Conservation (phyloP, 2,329 filamentous ascomycete genomes). For the Aspergillus novofumigatus region DNA sequence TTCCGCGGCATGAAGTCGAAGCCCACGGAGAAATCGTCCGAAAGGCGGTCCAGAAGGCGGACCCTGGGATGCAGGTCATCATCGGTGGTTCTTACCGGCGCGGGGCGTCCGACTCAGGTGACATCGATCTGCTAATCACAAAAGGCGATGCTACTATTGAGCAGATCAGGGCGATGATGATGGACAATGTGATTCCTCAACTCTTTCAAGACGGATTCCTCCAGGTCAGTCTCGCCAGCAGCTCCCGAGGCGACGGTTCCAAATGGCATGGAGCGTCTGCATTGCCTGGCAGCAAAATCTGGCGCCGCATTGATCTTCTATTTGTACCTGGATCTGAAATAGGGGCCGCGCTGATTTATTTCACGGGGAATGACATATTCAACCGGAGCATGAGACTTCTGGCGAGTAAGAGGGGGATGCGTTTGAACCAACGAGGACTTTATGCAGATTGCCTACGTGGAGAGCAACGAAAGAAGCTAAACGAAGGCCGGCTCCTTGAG, state of each 20-base stretch:
- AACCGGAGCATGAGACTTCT: slow-evolving; percentile 80
- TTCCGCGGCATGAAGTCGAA: slow-evolving; percentile 72
- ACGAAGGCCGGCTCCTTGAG: slow-evolving; percentile 68
- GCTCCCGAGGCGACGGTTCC: slow-evolving; percentile 55
- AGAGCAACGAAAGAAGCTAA: slow-evolving; percentile 55
- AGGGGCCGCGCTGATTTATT: slow-evolving; percentile 87
- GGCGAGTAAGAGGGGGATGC: slow-evolving; percentile 75
- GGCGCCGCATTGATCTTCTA: slow-evolving; percentile 81
- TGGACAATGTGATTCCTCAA: slow-evolving; percentile 59
- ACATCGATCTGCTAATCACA: slow-evolving; percentile 83
- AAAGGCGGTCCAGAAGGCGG: slow-evolving; percentile 55
- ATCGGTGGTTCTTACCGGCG: slow-evolving; percentile 82
- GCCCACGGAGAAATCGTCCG: slow-evolving; percentile 64
- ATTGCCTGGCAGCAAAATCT: slow-evolving; percentile 57
- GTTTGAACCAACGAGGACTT: slow-evolving; percentile 77
- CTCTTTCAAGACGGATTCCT: slow-evolving; percentile 64
- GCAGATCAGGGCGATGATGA: slow-evolving; percentile 58
- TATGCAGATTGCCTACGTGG: slow-evolving; percentile 67
- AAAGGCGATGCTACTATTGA: slow-evolving; percentile 55
- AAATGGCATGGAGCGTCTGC: slow-evolving; percentile 89
- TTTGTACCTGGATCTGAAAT: slow-evolving; percentile 75
- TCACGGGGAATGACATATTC: slow-evolving; percentile 93
- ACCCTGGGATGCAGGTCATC: slow-evolving; percentile 63
- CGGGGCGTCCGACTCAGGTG: slow-evolving; percentile 68
- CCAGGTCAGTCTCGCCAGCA: slow-evolving; percentile 62